Evolutionary conservation across 169 alveolate genomes (phyloP).

Genomic region (Cryptosporidium sp.): DNA sequence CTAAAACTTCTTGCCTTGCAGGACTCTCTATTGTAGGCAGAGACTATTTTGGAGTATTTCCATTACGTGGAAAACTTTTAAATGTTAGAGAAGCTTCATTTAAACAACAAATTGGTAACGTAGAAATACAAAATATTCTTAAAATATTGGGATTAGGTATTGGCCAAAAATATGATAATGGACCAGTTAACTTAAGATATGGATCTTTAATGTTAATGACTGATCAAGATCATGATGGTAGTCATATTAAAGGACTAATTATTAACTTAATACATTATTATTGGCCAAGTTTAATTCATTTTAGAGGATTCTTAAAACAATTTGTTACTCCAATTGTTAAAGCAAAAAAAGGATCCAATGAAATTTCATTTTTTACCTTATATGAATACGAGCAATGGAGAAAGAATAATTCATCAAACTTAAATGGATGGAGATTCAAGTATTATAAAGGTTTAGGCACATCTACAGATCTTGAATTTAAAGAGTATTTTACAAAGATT

Average conservation of each 20-base stretch:
- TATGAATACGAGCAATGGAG: slow-evolving; percentile 97
- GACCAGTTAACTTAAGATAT: slow-evolving; percentile 93
- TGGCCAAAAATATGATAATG: slow-evolving; percentile 87
- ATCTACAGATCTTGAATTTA: slow-evolving; percentile 97
- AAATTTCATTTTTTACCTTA: slow-evolving; percentile 94
- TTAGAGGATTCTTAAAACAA: slow-evolving; percentile 96
- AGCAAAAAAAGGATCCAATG: slow-evolving; percentile 93
- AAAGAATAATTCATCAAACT: slow-evolving; percentile 78
- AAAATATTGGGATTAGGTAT: slow-evolving; percentile 95
- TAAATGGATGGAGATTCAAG: slow-evolving; percentile 94
- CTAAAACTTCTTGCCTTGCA: slow-evolving; percentile 98
- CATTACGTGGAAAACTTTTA: slow-evolving; percentile 98
- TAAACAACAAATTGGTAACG: slow-evolving; percentile 93
- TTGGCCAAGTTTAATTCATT: slow-evolving; percentile 98
- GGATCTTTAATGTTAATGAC: slow-evolving; percentile 99
- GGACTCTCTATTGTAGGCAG: slow-evolving; percentile 99
- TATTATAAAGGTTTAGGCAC: slow-evolving; percentile 99
- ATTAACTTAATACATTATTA: slow-evolving; percentile 97
- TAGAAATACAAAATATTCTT: slow-evolving; percentile 96
- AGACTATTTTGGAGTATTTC: slow-evolving; percentile 98
- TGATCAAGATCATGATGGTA: slow-evolving; percentile 99
- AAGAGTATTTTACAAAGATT: slow-evolving; percentile 97
- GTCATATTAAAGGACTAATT: slow-evolving; percentile 99
- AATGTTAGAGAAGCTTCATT: slow-evolving; percentile 99
- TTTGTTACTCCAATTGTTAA: slow-evolving; percentile 98